A percentile compares a stretch with the other conserved stretches of the same genome.
Evolutionary conservation across 2,329 filamentous ascomycete species (phyloP).

Genomic region (Alternaria rosae): DNA sequence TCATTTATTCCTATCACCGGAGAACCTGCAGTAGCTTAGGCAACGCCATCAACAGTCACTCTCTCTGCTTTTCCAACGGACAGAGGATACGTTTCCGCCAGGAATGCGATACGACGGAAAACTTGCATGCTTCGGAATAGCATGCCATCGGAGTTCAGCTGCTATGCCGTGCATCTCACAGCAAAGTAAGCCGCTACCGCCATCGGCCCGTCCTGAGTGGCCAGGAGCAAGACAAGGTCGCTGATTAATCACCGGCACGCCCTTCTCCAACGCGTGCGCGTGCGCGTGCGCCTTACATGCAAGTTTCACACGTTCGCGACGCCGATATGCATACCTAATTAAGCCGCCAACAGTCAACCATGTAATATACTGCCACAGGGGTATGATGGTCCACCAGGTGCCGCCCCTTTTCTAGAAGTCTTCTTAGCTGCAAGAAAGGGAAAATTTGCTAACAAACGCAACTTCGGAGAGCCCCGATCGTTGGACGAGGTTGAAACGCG

Average conservation of each 20-base stretch:
- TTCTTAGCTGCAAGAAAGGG: neutral
- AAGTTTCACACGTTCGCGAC: neutral
- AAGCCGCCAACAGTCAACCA: neutral
- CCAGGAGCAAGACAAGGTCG: conserved; percentile 6
- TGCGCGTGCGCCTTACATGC: conserved; percentile 21
- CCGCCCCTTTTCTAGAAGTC: neutral
- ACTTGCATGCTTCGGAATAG: conserved; percentile 3
- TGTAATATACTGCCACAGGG: neutral
- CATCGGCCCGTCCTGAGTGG: conserved; percentile 22
- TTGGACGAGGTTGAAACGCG: conserved; percentile 10
- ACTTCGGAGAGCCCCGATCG: conserved; percentile 22
- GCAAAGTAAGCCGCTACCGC: conserved; percentile 18
- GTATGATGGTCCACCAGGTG: neutral
- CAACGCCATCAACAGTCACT: neutral
- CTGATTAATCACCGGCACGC: conserved; percentile 27
- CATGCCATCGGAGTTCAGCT: neutral
- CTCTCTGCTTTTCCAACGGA: neutral
- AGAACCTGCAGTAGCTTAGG: neutral
- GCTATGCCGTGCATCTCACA: neutral
- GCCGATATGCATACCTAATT: conserved; percentile 9
- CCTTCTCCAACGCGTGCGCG: conserved; percentile 17
- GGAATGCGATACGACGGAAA: neutral
- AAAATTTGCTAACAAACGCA: conserved; percentile 18
- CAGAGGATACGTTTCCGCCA: neutral
- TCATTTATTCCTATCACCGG: neutral